A percentile compares a stretch with the other conserved stretches of the same genome.
Conservation (phyloP, 2,329 filamentous ascomycete species). For the Dactylellina haptotyla region DNA sequence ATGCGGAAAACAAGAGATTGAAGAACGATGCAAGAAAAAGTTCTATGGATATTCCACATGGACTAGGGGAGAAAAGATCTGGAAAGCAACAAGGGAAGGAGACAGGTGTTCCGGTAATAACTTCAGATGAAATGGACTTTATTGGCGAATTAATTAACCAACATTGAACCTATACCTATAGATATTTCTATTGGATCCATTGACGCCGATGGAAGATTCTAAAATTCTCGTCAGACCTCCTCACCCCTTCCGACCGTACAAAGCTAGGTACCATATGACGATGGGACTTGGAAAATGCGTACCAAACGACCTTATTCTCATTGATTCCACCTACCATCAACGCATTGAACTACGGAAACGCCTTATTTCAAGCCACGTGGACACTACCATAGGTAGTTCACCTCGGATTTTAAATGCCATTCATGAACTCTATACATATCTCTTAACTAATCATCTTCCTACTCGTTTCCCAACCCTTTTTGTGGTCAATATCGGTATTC, state of each 20-base stretch:
- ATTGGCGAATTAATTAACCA: too few relatives aligned
- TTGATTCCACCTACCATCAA: slow-evolving; percentile 66
- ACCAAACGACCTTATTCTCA: slow-evolving; percentile 66
- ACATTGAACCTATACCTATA: too few relatives aligned
- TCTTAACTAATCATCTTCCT: background rate
- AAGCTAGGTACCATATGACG: slow-evolving; percentile 67
- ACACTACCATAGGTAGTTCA: background rate
- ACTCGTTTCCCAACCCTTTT: background rate
- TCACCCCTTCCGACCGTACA: slow-evolving; percentile 65
- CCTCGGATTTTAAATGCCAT: background rate
- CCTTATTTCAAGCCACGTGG: slow-evolving; percentile 12
- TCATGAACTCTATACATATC: background rate
- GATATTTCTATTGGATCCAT: slow-evolving; percentile 8
- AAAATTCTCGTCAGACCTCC: slow-evolving; percentile 63
- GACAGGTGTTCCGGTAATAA: too few relatives aligned
- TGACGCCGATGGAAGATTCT: slow-evolving; percentile 60
- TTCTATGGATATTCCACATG: background rate
- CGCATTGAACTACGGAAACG: slow-evolving; percentile 60
- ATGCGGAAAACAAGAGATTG: background rate
- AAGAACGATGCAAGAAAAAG: background rate
- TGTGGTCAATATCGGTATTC: background rate
- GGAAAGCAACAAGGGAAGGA: too few relatives aligned
- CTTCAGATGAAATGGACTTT: too few relatives aligned
- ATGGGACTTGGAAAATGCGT: slow-evolving; percentile 62
- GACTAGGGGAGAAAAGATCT: background rate